A percentile compares a stretch with the other conserved stretches of the same genome.
Conservation (phyloP, 2,329 filamentous ascomycete genomes). For the Calonectria hongkongensis region DNA sequence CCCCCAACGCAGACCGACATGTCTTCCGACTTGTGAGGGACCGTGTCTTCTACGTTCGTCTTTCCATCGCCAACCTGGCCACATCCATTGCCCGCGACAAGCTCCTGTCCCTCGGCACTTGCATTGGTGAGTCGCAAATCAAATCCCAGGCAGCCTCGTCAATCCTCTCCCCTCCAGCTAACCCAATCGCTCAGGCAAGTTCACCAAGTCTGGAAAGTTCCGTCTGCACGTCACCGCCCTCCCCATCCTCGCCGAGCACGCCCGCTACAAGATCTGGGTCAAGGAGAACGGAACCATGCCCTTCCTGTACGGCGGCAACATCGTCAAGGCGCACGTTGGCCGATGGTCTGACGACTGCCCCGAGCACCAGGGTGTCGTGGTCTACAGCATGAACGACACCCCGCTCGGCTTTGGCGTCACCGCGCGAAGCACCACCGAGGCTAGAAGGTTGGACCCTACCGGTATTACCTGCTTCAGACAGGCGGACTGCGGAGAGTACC, state of each 20-base stretch:
- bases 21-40: constrained; percentile 90
- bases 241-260: constrained; percentile 91
- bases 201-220: constrained; percentile 98
- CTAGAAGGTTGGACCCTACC: constrained; percentile 90
- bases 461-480: constrained; percentile 93
- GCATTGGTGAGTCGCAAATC: constrained; percentile 72
- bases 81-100: constrained; percentile 88
- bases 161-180: constrained; percentile 5
- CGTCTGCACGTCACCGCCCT: constrained; percentile 93
- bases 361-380: constrained; percentile 92
- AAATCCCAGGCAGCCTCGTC: background rate
- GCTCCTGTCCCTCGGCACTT: constrained; percentile 91
- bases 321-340: constrained; percentile 83
- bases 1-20: constrained; percentile 82
- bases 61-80: constrained; percentile 92
- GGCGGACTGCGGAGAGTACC: constrained; percentile 94
- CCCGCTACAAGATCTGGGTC: constrained; percentile 97
- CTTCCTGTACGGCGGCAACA: constrained; percentile 94
- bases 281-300: constrained; percentile 98
- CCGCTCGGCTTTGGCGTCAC: constrained; percentile 96
- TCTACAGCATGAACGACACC: constrained; percentile 93
- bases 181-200: constrained; percentile 78
- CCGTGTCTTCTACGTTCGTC: constrained; percentile 93
- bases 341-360: constrained; percentile 94
- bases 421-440: constrained; percentile 89